A percentile compares a stretch with the other conserved stretches of the same genome.
Conservation (phyloP, 257 asterid genomes). For the Cruciata laevipes region DNA sequence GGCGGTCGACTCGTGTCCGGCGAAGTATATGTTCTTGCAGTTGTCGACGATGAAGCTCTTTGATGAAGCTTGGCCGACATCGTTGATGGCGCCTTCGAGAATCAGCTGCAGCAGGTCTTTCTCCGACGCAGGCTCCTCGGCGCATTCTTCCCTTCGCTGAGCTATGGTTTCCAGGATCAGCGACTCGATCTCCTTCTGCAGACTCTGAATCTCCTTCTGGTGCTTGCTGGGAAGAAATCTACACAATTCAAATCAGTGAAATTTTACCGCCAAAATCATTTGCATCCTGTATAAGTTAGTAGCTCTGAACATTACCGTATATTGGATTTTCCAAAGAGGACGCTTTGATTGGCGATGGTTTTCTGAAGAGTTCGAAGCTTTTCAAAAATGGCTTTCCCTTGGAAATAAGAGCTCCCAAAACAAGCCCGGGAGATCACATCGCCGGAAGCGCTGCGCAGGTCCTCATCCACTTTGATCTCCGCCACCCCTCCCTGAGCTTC, state of each 20-base stretch:
- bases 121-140: slow-evolving; percentile 26
- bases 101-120: slow-evolving; percentile 62
- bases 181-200: slow-evolving; percentile 64
- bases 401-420: slow-evolving; percentile 68
- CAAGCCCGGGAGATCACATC: slow-evolving; percentile 82
- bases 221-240: slow-evolving; percentile 38
- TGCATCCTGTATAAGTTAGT: no score
- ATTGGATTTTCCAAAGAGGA: slow-evolving; percentile 49
- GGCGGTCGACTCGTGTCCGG: slow-evolving; percentile 85
- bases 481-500: slow-evolving; percentile 35
- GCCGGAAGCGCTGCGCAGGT: slow-evolving; percentile 63
- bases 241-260: neutral
- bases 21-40: slow-evolving; percentile 85
- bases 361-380: slow-evolving; percentile 74
- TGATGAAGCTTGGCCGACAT: slow-evolving; percentile 43
- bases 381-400: slow-evolving; percentile 63
- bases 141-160: slow-evolving; percentile 35
- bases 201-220: slow-evolving; percentile 37
- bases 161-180: slow-evolving; percentile 66
- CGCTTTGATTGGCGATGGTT: slow-evolving; percentile 43
- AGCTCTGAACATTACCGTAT: slow-evolving; percentile 42
- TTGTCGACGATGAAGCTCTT: slow-evolving; percentile 74
- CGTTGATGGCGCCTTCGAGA: slow-evolving; percentile 55
- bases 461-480: slow-evolving; percentile 59
- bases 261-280: neutral